phyloP scores from a whole-genome alignment of 2,329 filamentous ascomycete species.

The Talaromyces sp. region DNA sequence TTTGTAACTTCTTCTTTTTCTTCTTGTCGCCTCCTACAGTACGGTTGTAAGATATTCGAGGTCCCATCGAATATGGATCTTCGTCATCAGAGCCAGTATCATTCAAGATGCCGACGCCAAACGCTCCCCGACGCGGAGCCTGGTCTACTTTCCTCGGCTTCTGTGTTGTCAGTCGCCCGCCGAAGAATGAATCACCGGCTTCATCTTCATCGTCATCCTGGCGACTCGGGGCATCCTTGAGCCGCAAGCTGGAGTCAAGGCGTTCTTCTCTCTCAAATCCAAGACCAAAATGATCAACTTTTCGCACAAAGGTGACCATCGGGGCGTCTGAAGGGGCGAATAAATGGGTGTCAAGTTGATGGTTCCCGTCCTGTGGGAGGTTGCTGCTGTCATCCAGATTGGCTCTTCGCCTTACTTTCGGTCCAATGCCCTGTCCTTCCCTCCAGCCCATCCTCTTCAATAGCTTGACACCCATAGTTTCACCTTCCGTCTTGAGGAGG shows the following conservation, averaged over 20 bases:
- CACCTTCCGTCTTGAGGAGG: slow-evolving; percentile 67
- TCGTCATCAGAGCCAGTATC: slow-evolving; percentile 94
- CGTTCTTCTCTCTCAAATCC: slow-evolving; percentile 44
- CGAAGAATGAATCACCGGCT: slow-evolving; percentile 35
- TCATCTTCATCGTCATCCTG: slow-evolving; percentile 26
- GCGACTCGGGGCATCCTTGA: slow-evolving; percentile 25
- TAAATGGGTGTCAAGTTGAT: slow-evolving; percentile 57
- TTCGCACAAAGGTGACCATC: slow-evolving; percentile 54
- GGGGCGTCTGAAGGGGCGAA: slow-evolving; percentile 81
- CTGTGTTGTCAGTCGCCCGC: slow-evolving; percentile 29
- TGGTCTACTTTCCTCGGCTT: slow-evolving; percentile 52
- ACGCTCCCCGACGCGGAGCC: slow-evolving; percentile 58
- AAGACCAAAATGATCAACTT: slow-evolving; percentile 46
- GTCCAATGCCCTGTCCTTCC: slow-evolving; percentile 87
- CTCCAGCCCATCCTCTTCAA: slow-evolving; percentile 94
- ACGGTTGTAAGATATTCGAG: slow-evolving; percentile 81
- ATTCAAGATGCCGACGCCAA: slow-evolving; percentile 85
- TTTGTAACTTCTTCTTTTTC: slow-evolving; percentile 61
- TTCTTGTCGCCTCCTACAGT: slow-evolving; percentile 78
- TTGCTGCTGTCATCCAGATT: slow-evolving; percentile 57
- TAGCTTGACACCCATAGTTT: slow-evolving; percentile 82
- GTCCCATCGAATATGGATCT: slow-evolving; percentile 88
- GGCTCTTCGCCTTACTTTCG: slow-evolving; percentile 73
- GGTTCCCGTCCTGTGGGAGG: slow-evolving; percentile 37
- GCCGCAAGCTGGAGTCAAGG: slow-evolving; percentile 24